A percentile compares a stretch with the other conserved stretches of the same genome.
Conservation (phyloP, 441 rosid genomes). For the Erysimum pusillum region DNA sequence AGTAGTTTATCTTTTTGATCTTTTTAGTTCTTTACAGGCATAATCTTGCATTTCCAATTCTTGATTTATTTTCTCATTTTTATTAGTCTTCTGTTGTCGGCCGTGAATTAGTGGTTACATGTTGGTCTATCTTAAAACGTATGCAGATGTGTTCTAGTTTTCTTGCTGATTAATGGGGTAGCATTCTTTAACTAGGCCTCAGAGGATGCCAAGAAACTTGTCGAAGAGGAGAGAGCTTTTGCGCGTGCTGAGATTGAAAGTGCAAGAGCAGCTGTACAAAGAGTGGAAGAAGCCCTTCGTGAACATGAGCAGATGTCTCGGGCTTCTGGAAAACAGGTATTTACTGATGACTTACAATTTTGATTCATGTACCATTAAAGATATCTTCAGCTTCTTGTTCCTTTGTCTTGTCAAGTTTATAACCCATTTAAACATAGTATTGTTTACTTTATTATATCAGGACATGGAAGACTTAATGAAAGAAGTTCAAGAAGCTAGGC, state of each 20-base stretch:
- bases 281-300: constrained; percentile 94
- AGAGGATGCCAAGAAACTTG: constrained; percentile 95
- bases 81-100: background rate
- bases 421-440: background rate
- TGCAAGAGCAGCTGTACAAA: constrained; percentile 96
- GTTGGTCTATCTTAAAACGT: background rate
- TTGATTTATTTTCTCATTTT: background rate
- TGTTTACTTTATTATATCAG: constrained; percentile 51
- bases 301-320: constrained; percentile 84
- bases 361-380: constrained; percentile 2
- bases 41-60: background rate
- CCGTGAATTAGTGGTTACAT: background rate
- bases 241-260: constrained; percentile 95
- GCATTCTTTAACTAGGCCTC: constrained; percentile 69
- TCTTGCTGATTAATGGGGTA: constrained; percentile 33
- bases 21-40: background rate
- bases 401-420: background rate
- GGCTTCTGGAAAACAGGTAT: constrained; percentile 82
- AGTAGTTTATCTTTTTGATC: background rate
- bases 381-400: constrained; percentile 5
- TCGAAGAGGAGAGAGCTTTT: constrained; percentile 94
- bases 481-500: constrained; percentile 99
- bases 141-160: constrained; percentile 15
- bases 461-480: constrained; percentile 92
- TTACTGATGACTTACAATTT: background rate